Evolutionary conservation across 352 stramenopile genomes (phyloP).

Genomic region (Salisapilia sapeloensis): DNA sequence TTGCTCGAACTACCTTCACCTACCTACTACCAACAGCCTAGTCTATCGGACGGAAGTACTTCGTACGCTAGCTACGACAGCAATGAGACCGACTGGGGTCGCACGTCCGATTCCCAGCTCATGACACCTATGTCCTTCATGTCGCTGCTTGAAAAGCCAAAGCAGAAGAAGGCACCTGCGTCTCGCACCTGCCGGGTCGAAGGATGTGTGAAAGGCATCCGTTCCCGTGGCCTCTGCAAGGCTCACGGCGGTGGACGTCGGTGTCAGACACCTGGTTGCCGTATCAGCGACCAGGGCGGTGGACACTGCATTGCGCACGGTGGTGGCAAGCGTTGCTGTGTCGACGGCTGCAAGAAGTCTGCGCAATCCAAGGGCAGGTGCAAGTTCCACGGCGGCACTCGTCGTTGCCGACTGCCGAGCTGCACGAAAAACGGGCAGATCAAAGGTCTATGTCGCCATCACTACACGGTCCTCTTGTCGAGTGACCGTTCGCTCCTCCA

Average conservation of each 20-base stretch:
- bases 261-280: slow-evolving; percentile 61
- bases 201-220: slow-evolving; percentile 59
- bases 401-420: slow-evolving; percentile 51
- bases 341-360: slow-evolving; percentile 66
- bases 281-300: slow-evolving; percentile 70
- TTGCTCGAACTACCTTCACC: too few species aligned
- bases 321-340: slow-evolving; percentile 54
- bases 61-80: too few species aligned
- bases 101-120: too few species aligned
- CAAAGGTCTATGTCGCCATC: slow-evolving; percentile 65
- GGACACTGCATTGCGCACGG: slow-evolving; percentile 74
- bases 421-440: slow-evolving; percentile 76
- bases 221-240: slow-evolving; percentile 69
- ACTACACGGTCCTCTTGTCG: slow-evolving; percentile 15
- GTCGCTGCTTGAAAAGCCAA: too few species aligned
- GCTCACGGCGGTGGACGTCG: slow-evolving; percentile 64
- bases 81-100: too few species aligned
- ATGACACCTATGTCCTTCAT: too few species aligned
- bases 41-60: too few species aligned
- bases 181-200: slow-evolving; percentile 56
- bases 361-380: slow-evolving; percentile 64
- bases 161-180: slow-evolving; percentile 41
- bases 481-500: background rate
- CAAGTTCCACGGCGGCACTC: slow-evolving; percentile 72
- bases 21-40: too few species aligned